phyloP scores from a whole-genome alignment of 2,329 filamentous ascomycete genomes.

The Aspergillus eucalypticola region DNA sequence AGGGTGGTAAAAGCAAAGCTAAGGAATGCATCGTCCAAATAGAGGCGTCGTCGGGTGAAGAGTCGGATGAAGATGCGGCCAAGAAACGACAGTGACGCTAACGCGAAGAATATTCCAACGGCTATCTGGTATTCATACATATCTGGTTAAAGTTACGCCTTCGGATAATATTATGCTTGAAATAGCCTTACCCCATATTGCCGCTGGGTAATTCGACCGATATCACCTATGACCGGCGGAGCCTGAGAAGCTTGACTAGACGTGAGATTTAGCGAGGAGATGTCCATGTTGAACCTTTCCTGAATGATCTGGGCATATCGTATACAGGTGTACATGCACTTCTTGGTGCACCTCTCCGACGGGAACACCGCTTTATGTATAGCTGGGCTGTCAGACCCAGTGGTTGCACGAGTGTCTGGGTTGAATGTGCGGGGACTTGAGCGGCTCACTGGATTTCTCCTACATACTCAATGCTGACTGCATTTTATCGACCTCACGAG shows the following conservation, averaged over 20 bases:
- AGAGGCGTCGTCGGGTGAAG: neutral
- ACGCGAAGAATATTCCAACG: neutral
- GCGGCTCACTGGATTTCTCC: neutral
- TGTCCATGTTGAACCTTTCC: neutral
- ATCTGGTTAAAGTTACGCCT: neutral
- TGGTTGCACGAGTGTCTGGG: neutral
- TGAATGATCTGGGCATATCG: neutral
- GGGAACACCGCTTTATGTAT: neutral
- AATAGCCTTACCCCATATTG: neutral
- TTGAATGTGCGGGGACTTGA: neutral
- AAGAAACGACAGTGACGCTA: neutral
- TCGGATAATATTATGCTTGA: neutral
- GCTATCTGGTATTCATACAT: neutral
- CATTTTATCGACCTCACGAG: neutral
- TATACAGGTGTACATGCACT: too few species aligned
- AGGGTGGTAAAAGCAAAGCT: neutral
- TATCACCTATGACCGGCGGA: neutral
- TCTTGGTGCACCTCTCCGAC: neutral
- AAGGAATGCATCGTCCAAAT: neutral
- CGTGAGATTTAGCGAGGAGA: neutral
- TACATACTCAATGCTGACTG: neutral
- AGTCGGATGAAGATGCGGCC: conserved; percentile 1
- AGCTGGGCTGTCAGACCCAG: neutral
- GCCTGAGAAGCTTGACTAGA: neutral
- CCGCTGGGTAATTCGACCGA: neutral